phyloP scores from a whole-genome alignment of 345 rosid genomes.

The Trapa bicornis region DNA sequence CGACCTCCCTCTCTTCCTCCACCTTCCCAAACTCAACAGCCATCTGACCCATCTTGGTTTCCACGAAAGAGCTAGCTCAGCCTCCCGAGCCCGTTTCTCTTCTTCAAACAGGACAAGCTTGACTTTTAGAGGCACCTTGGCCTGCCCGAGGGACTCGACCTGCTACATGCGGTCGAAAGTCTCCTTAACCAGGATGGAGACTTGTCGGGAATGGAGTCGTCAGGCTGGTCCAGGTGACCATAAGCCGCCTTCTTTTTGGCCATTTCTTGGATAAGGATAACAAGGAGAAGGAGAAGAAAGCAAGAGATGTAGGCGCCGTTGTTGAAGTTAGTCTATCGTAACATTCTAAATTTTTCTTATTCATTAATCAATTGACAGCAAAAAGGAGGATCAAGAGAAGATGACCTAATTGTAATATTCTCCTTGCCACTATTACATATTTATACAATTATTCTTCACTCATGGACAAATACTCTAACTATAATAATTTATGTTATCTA shows the following conservation, averaged over 20 bases:
- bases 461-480: too few species aligned
- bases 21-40: constrained; percentile 29
- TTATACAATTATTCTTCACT: too few species aligned
- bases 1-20: constrained; percentile 23
- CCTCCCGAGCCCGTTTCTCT: constrained; percentile 19
- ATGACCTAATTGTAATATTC: too few species aligned
- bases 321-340: too few species aligned
- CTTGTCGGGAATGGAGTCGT: constrained; percentile 1
- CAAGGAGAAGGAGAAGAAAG: background rate
- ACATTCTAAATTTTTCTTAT: too few species aligned
- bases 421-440: too few species aligned
- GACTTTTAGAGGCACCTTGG: constrained; percentile 28
- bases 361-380: too few species aligned
- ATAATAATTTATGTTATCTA: too few species aligned
- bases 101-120: constrained; percentile 23
- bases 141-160: constrained; percentile 30
- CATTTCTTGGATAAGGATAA: constrained; percentile 23
- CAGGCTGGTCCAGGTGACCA: constrained; percentile 8
- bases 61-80: constrained; percentile 21
- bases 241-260: constrained; percentile 36
- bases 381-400: too few species aligned
- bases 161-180: constrained; percentile 35
- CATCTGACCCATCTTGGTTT: constrained; percentile 17
- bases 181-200: constrained; percentile 43
- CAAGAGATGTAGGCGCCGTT: too few species aligned